phyloP scores from a whole-genome alignment of 306 rosid species.

The Prunus mume region DNA sequence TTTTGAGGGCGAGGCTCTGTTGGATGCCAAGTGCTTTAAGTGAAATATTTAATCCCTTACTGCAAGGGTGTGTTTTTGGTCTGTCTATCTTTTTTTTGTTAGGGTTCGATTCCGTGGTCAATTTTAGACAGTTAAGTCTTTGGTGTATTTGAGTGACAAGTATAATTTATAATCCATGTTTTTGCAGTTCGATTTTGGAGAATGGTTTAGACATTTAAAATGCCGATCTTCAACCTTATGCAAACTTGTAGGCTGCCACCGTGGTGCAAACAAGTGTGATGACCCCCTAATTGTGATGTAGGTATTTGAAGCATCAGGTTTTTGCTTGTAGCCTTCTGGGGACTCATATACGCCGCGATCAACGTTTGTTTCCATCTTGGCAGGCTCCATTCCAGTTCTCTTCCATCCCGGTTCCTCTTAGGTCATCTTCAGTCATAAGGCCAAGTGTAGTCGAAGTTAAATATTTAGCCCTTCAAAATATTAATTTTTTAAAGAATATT shows the following conservation, averaged over 20 bases:
- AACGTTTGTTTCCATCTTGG: slow-evolving; percentile 53
- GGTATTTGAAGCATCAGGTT: slow-evolving; percentile 44
- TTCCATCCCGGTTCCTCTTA: slow-evolving; percentile 38
- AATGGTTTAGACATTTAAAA: neutral
- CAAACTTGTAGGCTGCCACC: slow-evolving; percentile 30
- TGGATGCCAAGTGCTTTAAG: slow-evolving; percentile 91
- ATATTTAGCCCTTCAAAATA: too few species aligned
- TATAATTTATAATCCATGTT: slow-evolving; percentile 2
- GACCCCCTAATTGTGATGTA: slow-evolving; percentile 28
- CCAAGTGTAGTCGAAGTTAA: too few species aligned
- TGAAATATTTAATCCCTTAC: slow-evolving; percentile 19
- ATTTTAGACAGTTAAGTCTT: neutral
- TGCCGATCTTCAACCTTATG: slow-evolving; percentile 24
- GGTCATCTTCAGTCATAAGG: too few species aligned
- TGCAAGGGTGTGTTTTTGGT: slow-evolving; percentile 16
- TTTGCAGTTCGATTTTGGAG: neutral
- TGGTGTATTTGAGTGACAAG: neutral
- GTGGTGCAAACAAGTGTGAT: slow-evolving; percentile 16
- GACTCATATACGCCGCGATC: slow-evolving; percentile 57
- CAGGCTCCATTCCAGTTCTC: slow-evolving; percentile 60
- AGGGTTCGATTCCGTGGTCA: slow-evolving; percentile 3
- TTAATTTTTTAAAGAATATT: too few species aligned
- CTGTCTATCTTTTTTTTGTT: neutral
- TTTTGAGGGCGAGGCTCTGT: slow-evolving; percentile 74
- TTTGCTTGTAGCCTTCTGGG: slow-evolving; percentile 55